A percentile compares a stretch with the other conserved stretches of the same genome.
These are phyloP conservation scores for Prosopis cineraria DNA, from an alignment of 306 rosid species.

Conservation along the genomic window DNA sequence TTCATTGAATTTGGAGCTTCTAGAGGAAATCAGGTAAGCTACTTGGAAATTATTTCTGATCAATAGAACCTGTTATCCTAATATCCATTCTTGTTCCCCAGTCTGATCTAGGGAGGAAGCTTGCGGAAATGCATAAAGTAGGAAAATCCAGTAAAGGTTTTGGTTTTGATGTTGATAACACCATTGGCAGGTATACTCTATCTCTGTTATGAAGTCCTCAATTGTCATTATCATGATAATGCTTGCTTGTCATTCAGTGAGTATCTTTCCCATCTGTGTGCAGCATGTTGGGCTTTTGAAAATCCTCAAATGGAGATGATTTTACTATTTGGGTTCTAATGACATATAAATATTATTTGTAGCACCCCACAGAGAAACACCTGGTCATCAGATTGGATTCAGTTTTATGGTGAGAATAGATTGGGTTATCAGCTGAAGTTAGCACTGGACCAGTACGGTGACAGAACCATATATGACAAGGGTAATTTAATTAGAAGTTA, in stretches of 20 bases:
- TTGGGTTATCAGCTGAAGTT: slow-evolving; percentile 87
- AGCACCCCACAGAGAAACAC: slow-evolving; percentile 93
- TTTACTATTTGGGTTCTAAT: slow-evolving; percentile 19
- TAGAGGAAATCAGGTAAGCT: slow-evolving; percentile 80
- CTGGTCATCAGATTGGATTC: slow-evolving; percentile 92
- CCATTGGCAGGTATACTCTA: slow-evolving; percentile 78
- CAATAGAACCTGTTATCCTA: slow-evolving; percentile 20
- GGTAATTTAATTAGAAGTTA: slow-evolving; percentile 46
- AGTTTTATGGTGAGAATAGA: slow-evolving; percentile 81
- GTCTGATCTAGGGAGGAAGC: slow-evolving; percentile 86
- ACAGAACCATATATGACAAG: slow-evolving; percentile 68
- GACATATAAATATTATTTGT: slow-evolving; percentile 29
- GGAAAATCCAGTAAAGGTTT: slow-evolving; percentile 81
- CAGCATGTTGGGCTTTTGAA: slow-evolving; percentile 1
- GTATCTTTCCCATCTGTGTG: slow-evolving; percentile 1
- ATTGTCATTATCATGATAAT: neutral
- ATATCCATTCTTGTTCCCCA: slow-evolving; percentile 42
- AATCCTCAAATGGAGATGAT: slow-evolving; percentile 9
- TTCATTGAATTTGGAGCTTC: slow-evolving; percentile 78
- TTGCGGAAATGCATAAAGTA: slow-evolving; percentile 92
- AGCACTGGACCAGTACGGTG: slow-evolving; percentile 67
- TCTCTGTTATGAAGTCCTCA: neutral
- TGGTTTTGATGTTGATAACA: slow-evolving; percentile 85
- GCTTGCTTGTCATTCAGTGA: neutral
- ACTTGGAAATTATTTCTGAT: slow-evolving; percentile 6